Evolutionary conservation across 257 asterid species (phyloP), one percentile per base, ranked within the genome.

Genomic region (Nicotiana otophora): DNA sequence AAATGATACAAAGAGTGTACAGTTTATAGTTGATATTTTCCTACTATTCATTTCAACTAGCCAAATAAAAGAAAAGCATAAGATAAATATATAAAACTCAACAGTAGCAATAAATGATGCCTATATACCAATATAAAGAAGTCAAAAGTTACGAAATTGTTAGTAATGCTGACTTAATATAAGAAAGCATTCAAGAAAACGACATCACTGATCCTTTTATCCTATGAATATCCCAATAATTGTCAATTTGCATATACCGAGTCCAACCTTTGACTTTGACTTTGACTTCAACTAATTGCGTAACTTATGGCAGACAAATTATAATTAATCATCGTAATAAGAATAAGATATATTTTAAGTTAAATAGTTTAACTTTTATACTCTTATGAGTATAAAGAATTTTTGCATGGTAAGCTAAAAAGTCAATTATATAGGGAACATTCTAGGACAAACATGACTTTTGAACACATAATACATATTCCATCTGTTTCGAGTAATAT

Each of bases 241-340:
- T 48, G 79, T 48, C 62, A 74, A 74, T 74, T 74, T 48, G 79
- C 79, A 26, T 74, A 60, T 74, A 48, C 23, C 16, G 39, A 26
- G 79, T 74, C 62, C 7, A 48, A 48, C 51, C 10, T 48, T 74
- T 74, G 79, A 74, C 79, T 48, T 42, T 72, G 78, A 72, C 78
- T 72, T 74, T 74, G 79, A 74, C 62, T 74, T 48, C 62, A 36
- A 48, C 62, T 48, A 74, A 74, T 74, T 74, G 62, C 62, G 79
- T 74, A 48, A 14, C 4, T 26, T 23, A 48, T 48, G 62, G 15
- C 20, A 23, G 15, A 23, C 39, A 74, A 42, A 23, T 74, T 74
- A 48, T 74, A 42, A 28, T 28, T 11, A 28, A 62, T 23, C 68
- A 10, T 11, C 17, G 7, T 20, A 61, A 4, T 4, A 61, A 23